Conservation (phyloP, 2,329 filamentous ascomycete species). For the Aspergillus piperis region DNA sequence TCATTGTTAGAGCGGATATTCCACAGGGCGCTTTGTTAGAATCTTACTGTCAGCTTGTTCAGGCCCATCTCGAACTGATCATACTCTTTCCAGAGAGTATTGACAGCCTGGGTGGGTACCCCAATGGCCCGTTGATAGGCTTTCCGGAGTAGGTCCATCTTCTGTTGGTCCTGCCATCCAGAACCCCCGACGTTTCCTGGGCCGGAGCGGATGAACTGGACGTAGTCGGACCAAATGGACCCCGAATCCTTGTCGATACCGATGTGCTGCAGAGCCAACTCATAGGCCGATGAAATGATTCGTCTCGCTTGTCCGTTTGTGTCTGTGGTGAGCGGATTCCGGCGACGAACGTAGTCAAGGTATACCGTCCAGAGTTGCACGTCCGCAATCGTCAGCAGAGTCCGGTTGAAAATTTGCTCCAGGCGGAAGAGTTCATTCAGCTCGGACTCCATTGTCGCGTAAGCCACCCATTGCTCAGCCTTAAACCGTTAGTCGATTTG, state of each 20-base stretch:
- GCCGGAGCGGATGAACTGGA: constrained; percentile 86
- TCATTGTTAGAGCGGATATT: constrained; percentile 11
- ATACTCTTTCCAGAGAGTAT: constrained; percentile 93
- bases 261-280: constrained; percentile 85
- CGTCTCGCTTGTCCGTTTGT: constrained; percentile 72
- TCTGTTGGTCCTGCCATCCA: constrained; percentile 95
- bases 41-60: constrained; percentile 79
- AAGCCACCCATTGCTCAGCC: constrained; percentile 90
- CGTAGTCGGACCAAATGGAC: constrained; percentile 89
- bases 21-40: background rate
- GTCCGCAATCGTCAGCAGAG: constrained; percentile 75
- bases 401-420: constrained; percentile 80
- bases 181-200: constrained; percentile 83
- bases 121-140: constrained; percentile 88
- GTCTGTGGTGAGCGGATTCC: constrained; percentile 84
- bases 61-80: constrained; percentile 92
- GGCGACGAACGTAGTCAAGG: constrained; percentile 89
- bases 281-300: constrained; percentile 82
- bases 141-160: constrained; percentile 91
- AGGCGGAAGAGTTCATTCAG: constrained; percentile 78
- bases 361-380: constrained; percentile 91
- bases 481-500: constrained; percentile 48
- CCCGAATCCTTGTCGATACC: constrained; percentile 91
- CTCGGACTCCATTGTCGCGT: constrained; percentile 85
- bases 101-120: constrained; percentile 80